Evolutionary conservation across 352 stramenopile species (phyloP).

Genomic region (Globisporangium polare): DNA sequence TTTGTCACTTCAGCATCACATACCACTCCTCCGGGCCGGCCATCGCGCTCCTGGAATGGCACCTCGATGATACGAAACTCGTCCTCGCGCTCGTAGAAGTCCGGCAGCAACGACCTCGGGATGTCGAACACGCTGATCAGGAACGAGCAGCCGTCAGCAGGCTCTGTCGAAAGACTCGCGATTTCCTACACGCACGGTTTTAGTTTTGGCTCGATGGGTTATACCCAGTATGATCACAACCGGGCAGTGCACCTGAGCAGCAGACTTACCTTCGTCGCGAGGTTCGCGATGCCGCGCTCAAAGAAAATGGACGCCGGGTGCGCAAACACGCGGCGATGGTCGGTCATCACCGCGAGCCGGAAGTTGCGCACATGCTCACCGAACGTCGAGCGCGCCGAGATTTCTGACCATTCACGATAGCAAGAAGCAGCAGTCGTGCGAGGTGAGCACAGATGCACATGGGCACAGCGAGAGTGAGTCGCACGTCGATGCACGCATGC

Average conservation of each 20-base stretch:
- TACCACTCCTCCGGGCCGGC: conserved; percentile 21
- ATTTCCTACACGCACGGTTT: conserved; percentile 67
- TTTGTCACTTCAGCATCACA: neutral
- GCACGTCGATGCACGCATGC: neutral
- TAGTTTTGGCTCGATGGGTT: neutral
- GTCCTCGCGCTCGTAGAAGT: conserved; percentile 84
- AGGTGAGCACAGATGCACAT: neutral
- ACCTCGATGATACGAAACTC: conserved; percentile 85
- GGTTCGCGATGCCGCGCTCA: conserved; percentile 82
- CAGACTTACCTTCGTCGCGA: conserved; percentile 63
- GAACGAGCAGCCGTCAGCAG: conserved; percentile 45
- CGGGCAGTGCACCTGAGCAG: neutral
- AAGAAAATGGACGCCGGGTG: conserved; percentile 94
- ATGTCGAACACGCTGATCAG: conserved; percentile 74
- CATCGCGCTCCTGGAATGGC: conserved; percentile 66
- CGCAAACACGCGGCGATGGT: conserved; percentile 89
- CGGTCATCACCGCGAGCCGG: conserved; percentile 72
- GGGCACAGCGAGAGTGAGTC: neutral
- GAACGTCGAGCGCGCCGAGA: conserved; percentile 87
- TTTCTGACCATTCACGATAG: conserved; percentile 26
- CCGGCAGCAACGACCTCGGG: conserved; percentile 42
- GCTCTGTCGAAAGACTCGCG: conserved; percentile 81
- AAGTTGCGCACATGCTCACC: conserved; percentile 84
- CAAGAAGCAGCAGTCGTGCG: neutral
- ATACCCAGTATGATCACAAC: no score